These are phyloP conservation scores for Xylariales sp. DNA, from an alignment of 2,329 filamentous ascomycete species.

Conservation along the genomic window DNA sequence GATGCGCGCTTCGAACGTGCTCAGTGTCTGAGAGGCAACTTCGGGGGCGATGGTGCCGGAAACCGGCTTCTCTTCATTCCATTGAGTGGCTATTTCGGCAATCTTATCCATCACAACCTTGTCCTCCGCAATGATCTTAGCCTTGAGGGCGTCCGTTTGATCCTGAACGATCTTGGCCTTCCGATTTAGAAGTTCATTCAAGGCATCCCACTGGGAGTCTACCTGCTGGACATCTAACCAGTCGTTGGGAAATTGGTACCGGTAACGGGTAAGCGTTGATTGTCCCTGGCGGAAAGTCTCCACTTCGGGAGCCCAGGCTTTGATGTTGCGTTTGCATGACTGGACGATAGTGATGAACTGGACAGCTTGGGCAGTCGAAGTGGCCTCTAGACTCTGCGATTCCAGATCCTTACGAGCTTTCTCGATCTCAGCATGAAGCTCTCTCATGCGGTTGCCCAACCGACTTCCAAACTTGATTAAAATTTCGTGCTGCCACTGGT, in stretches of 20 bases:
- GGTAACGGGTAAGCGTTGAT: slow-evolving; percentile 82
- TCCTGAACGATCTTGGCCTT: slow-evolving; percentile 96
- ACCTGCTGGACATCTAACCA: slow-evolving; percentile 97
- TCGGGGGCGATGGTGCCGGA: slow-evolving; percentile 91
- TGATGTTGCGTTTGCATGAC: slow-evolving; percentile 90
- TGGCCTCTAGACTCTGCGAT: slow-evolving; percentile 85
- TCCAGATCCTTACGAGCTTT: slow-evolving; percentile 88
- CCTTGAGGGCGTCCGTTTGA: slow-evolving; percentile 88
- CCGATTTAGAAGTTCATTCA: slow-evolving; percentile 86
- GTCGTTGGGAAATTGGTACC: slow-evolving; percentile 88
- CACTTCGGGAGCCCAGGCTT: slow-evolving; percentile 91
- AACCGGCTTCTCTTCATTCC: slow-evolving; percentile 96
- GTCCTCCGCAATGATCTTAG: slow-evolving; percentile 93
- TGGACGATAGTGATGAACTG: slow-evolving; percentile 98
- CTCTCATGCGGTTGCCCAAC: slow-evolving; percentile 84
- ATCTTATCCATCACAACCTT: slow-evolving; percentile 88
- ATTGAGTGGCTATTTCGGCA: slow-evolving; percentile 75
- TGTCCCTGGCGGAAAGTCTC: slow-evolving; percentile 95
- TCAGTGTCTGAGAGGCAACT: slow-evolving; percentile 77
- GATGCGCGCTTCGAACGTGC: slow-evolving; percentile 78
- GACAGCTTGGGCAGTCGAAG: slow-evolving; percentile 93
- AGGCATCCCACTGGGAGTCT: slow-evolving; percentile 88
- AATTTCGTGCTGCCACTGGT: slow-evolving; percentile 99
- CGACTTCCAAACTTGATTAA: slow-evolving; percentile 87
- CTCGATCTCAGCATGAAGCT: slow-evolving; percentile 88